These are phyloP conservation scores for Cercophora samala DNA, from an alignment of 495 filamentous ascomycete genomes.

Conservation along the genomic window DNA sequence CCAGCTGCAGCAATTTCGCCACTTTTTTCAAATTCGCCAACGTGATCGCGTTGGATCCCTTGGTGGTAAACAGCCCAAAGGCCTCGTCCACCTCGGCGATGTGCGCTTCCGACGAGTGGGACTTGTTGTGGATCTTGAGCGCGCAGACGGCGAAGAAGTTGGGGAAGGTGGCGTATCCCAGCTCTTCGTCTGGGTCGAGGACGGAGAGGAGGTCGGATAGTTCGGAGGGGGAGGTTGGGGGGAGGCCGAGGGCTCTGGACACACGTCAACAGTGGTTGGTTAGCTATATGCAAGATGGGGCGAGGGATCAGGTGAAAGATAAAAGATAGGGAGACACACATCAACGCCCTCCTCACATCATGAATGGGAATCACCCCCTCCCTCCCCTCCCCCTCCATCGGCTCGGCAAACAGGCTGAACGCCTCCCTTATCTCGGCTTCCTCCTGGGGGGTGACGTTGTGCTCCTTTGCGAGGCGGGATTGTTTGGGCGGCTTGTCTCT, in stretches of 20 bases:
- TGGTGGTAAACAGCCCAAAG: constrained; percentile 64
- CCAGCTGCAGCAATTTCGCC: constrained; percentile 77
- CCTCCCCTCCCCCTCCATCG: constrained; percentile 59
- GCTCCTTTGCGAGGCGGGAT: constrained; percentile 85
- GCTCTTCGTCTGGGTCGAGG: constrained; percentile 71
- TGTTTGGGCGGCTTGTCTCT: constrained; percentile 29
- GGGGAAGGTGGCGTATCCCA: constrained; percentile 67
- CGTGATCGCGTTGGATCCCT: constrained; percentile 55
- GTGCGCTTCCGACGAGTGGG: constrained; percentile 51
- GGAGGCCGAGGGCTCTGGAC: constrained; percentile 72
- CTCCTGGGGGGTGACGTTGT: constrained; percentile 76
- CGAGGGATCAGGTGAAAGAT: too few relatives aligned
- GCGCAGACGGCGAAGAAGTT: constrained; percentile 83
- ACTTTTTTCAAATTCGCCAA: constrained; percentile 71
- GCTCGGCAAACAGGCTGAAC: constrained; percentile 75
- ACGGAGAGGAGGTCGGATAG: constrained; percentile 70
- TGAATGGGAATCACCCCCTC: constrained; percentile 69
- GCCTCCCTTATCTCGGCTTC: constrained; percentile 89
- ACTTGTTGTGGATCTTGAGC: constrained; percentile 64
- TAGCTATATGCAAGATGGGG: too few relatives aligned
- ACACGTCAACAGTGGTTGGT: neutral
- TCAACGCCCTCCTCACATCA: constrained; percentile 78
- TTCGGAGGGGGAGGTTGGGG: constrained; percentile 59
- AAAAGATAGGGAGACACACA: constrained; percentile 51
- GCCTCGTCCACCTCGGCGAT: constrained; percentile 71